These are phyloP conservation scores for Pythium phragmitis DNA, from an alignment of 352 stramenopile genomes.

Conservation along the genomic window DNA sequence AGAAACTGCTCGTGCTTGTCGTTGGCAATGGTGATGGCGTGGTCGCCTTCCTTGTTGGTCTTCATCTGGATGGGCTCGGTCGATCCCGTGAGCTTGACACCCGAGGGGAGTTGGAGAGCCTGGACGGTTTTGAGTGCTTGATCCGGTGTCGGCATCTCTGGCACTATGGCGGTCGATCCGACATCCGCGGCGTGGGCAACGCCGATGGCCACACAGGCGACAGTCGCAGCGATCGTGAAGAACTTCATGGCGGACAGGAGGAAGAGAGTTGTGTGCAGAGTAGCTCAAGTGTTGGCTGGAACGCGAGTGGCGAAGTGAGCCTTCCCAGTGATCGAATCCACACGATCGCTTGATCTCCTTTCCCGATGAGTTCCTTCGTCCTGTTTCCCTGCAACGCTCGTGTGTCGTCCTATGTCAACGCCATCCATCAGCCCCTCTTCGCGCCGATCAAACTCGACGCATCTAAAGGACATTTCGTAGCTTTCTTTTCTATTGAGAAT, in stretches of 20 bases:
- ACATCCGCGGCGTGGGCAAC: neutral
- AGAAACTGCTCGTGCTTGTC: slow-evolving; percentile 6
- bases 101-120: neutral
- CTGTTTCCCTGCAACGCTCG: no score
- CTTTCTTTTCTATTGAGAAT: neutral
- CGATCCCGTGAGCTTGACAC: slow-evolving; percentile 1
- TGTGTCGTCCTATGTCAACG: neutral
- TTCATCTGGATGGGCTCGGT: slow-evolving; percentile 6
- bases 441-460: no score
- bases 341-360: neutral
- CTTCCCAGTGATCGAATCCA: neutral
- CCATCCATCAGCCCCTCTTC: neutral
- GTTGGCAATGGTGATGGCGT: slow-evolving; percentile 1
- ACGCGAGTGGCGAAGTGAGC: slow-evolving; percentile 6
- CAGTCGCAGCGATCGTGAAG: neutral
- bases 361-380: neutral
- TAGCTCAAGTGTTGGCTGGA: neutral
- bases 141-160: slow-evolving; percentile 1
- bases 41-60: slow-evolving; percentile 5
- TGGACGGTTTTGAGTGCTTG: slow-evolving; percentile 1
- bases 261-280: neutral
- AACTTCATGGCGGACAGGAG: slow-evolving; percentile 4
- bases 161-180: neutral
- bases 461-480: neutral
- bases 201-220: slow-evolving; percentile 2